These are phyloP conservation scores for Zasmidium citrigriseum DNA, from an alignment of 2,329 filamentous ascomycete genomes.

Conservation along the genomic window DNA sequence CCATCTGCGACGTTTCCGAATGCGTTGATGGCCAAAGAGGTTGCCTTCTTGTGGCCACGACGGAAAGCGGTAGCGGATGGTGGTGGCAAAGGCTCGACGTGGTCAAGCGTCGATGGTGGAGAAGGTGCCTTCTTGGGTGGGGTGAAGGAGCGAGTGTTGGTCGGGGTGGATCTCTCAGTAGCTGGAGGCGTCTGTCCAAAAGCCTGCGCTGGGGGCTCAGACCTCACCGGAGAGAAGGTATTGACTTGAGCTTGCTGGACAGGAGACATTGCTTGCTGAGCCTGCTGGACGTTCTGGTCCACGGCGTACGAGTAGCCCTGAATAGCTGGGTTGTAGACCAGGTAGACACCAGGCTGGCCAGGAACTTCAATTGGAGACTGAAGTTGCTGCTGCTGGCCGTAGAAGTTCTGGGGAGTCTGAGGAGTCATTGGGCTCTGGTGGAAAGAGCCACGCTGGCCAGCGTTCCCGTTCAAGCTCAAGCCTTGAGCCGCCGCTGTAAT, in stretches of 20 bases:
- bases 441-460: constrained; percentile 18
- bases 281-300: constrained; percentile 63
- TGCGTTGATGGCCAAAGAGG: constrained; percentile 66
- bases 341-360: constrained; percentile 73
- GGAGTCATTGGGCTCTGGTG: constrained; percentile 46
- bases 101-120: constrained; percentile 57
- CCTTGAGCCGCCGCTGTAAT: constrained; percentile 80
- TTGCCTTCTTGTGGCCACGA: constrained; percentile 86
- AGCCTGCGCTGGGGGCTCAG: constrained; percentile 48
- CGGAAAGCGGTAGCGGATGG: constrained; percentile 91
- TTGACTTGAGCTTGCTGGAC: constrained; percentile 30
- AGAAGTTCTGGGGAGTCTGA: constrained; percentile 58
- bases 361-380: constrained; percentile 66
- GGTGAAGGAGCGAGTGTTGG: constrained; percentile 62
- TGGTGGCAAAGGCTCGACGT: constrained; percentile 74
- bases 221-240: constrained; percentile 23
- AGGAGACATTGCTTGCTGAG: constrained; percentile 34
- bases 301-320: constrained; percentile 81
- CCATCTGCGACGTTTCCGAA: constrained; percentile 60
- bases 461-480: constrained; percentile 62
- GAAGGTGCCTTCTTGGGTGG: constrained; percentile 65
- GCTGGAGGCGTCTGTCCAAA: constrained; percentile 81
- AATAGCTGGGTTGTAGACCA: constrained; percentile 82
- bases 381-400: constrained; percentile 67
- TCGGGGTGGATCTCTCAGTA: constrained; percentile 50